Percentiles rank a stretch among this genome's conserved stretches.
phyloP scores from a whole-genome alignment of 1,139 yeast genomes.

The Kurtzmaniella quercitrusa region DNA sequence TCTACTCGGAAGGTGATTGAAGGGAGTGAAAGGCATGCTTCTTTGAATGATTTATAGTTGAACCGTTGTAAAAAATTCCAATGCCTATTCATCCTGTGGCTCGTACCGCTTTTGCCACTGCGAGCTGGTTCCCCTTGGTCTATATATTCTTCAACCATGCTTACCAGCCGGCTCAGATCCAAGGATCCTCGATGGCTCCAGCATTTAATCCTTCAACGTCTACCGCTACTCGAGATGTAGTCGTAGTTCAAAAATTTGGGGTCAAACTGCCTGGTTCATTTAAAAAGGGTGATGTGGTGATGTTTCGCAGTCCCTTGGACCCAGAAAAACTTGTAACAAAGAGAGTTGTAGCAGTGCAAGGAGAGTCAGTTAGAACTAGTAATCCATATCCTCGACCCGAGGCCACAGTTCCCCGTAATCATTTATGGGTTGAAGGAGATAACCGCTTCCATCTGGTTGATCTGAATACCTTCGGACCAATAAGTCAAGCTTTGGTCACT shows the following conservation, averaged over 20 bases:
- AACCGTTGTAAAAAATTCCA: too few relatives aligned
- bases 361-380: constrained; percentile 59
- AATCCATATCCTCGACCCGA: constrained; percentile 59
- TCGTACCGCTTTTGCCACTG: constrained; percentile 24
- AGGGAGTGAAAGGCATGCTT: too few relatives aligned
- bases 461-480: constrained; percentile 81
- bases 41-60: too few relatives aligned
- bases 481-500: constrained; percentile 69
- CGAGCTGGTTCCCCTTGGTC: constrained; percentile 77
- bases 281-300: constrained; percentile 65
- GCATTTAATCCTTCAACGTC: constrained; percentile 66
- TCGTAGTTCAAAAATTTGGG: constrained; percentile 64
- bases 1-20: too few relatives aligned
- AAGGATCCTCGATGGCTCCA: constrained; percentile 88
- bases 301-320: constrained; percentile 73
- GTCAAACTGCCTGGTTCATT: constrained; percentile 44
- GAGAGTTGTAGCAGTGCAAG: constrained; percentile 70
- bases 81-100: constrained; percentile 6
- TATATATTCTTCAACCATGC: constrained; percentile 68
- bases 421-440: constrained; percentile 94
- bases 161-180: constrained; percentile 69
- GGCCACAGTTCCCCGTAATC: constrained; percentile 69
- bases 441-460: constrained; percentile 78
- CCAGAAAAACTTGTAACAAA: constrained; percentile 74
- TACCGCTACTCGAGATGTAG: constrained; percentile 59